Base-by-base conservation (phyloP, 345 rosid species). In the Erodium maritimum region DNA sequence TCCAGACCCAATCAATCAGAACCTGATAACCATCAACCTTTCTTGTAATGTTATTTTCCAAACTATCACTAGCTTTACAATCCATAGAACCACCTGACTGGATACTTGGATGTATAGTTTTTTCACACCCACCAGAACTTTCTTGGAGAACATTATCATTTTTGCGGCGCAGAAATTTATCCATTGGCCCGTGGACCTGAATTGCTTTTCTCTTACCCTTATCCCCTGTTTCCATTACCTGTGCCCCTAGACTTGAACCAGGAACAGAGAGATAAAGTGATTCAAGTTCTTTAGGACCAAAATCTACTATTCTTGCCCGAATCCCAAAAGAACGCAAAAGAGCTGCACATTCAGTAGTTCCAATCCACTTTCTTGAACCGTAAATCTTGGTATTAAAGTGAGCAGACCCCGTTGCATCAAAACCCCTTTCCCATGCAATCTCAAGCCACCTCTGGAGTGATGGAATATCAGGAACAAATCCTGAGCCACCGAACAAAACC, bases 361-460 rank as follows among this genome's bases (percentile, higher is more conserved):
- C 91, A 34, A 89, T 82, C 88, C 82, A 68, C 53, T 58, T 75
- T 21, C 64, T 67, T 6, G 73, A 82, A 59, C 91, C 96, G 42
- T 65, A 69, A 22, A 89, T 60, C 9, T 60, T 72, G 9, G 67
- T 57, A 61, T 73, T 66, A 63, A 89, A 89, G 61, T 89, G 91
- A 1, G 54, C 73, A 37, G 87, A 75, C 46, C 96, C 94, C 51
- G 61, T 60, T 3, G 70, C 59, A 75, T 89, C 96, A 59, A 89
- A 86, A 12, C 96, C 94, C 52, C 67, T 82, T 56, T 57, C 73
- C 91, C 94, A 89, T 60, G 96, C 94, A 19, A 86, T 55, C 80
- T 89, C 89, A n/a, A 89, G 79, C 91, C 94, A 89, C 3, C 78
- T 77, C 61, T 83, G 96, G 19, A 89, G 88, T 5, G 74, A 80